Base-by-base conservation (phyloP, 768 basidiomycete species). In the Leucocoprinus birnbaumii region DNA sequence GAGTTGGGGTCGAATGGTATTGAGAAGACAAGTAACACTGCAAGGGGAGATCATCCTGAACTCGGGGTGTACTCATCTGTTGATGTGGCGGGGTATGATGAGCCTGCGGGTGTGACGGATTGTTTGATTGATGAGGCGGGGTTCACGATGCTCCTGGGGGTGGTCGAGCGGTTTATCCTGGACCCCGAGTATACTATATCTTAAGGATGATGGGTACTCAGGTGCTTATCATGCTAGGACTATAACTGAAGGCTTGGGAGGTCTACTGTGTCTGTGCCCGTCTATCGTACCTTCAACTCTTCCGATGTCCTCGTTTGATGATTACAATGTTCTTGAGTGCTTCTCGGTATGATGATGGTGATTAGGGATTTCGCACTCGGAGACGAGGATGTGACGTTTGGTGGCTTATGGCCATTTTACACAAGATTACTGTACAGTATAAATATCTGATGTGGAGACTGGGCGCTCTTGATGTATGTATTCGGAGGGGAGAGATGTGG, bases 131-230 rank as follows among this genome's bases (percentile, higher is more conserved):
- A 76, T 63, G 72, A 75, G 34, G 65, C 70, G 44, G 69, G 61
- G 40, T 70, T 71, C 56, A 66, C 63, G 45, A 75, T 76, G 71
- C 49, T 78, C 27, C 61, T 78, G 48, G 71, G 68, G 13, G 65
- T 72, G 3, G 64, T 73, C 16, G 76, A 76, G 53, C 66, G 67
- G 45, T 72, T 67, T 50, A 51, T 60, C 19, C 26, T 58, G 40
- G 51, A 48, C 40, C 48, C 47, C 41, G 47, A 35, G 47, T 48
- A 35, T 35, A 18, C 13, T 25, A 35, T 22, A 51, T 73, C 67
- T 67, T 62, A 48, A 24, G 48, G 27, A 31, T 42, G 11, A 27
- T 16, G 16, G 49, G 7, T 11, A 22, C 26, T 40, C n/a, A n/a
- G n/a, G n/a, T n/a, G n/a, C n/a, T n/a, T n/a, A n/a, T n/a, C n/a